Evolutionary conservation across 352 stramenopile genomes (phyloP).

Genomic region (Globisporangium cylindrosporum): DNA sequence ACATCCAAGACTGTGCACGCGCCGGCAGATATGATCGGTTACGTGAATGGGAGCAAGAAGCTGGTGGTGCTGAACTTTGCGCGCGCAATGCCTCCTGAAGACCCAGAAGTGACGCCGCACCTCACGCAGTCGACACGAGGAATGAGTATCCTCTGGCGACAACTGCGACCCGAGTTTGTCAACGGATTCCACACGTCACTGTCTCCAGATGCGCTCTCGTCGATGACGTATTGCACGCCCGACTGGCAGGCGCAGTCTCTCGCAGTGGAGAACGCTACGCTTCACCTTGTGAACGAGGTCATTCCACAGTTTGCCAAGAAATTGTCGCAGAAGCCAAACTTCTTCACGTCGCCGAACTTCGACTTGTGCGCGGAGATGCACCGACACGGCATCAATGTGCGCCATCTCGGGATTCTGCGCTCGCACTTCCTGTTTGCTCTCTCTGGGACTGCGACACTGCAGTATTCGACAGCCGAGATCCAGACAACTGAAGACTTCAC

Average conservation of each 20-base stretch:
- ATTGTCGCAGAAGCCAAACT: constrained; percentile 54
- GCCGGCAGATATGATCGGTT: constrained; percentile 82
- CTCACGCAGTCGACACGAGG: constrained; percentile 71
- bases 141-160: constrained; percentile 91
- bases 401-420: constrained; percentile 84
- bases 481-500: constrained; percentile 81
- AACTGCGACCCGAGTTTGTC: constrained; percentile 88
- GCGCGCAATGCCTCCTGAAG: constrained; percentile 84
- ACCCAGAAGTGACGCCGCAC: constrained; percentile 76
- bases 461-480: constrained; percentile 81
- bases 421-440: constrained; percentile 76
- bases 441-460: constrained; percentile 67
- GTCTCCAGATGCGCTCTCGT: constrained; percentile 82
- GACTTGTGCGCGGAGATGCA: constrained; percentile 83
- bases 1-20: constrained; percentile 76
- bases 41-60: constrained; percentile 46
- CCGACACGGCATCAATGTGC: constrained; percentile 86
- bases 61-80: constrained; percentile 85
- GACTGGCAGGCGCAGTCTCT: constrained; percentile 82
- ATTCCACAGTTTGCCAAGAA: constrained; percentile 83
- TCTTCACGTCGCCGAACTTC: constrained; percentile 50
- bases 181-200: constrained; percentile 42
- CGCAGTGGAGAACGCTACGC: constrained; percentile 68
- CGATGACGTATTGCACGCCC: constrained; percentile 81
- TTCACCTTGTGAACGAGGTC: constrained; percentile 63